Evolutionary conservation across 805 yeast genomes (phyloP).

Genomic region (Komagataella mondaviorum): DNA sequence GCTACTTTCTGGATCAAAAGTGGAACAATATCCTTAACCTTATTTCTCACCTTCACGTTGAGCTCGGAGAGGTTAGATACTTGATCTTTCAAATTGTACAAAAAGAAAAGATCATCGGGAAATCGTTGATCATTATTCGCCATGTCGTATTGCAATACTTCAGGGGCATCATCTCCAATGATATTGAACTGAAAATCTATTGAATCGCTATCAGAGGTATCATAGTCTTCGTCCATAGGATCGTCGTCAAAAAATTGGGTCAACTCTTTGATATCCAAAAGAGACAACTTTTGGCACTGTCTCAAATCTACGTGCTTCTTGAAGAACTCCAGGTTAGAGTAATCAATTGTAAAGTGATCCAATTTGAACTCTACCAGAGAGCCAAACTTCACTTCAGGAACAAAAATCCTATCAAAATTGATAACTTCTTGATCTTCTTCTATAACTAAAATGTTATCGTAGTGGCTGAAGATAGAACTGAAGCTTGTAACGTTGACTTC

Average conservation of each 20-base stretch:
- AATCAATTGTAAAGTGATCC: background rate
- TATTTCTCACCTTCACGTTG: constrained; percentile 10
- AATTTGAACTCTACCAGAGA: background rate
- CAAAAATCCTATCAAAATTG: background rate
- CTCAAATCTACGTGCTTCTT: background rate
- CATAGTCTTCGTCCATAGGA: background rate
- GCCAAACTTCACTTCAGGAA: background rate
- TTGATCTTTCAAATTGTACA: constrained; percentile 4
- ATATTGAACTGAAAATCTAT: background rate
- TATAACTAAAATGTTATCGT: background rate
- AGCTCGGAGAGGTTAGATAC: constrained; percentile 1
- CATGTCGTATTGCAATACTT: constrained; percentile 4
- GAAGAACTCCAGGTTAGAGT: background rate
- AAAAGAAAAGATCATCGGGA: constrained; percentile 5
- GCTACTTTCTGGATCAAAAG: constrained; percentile 5
- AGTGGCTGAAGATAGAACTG: constrained; percentile 4
- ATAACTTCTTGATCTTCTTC: constrained; percentile 1
- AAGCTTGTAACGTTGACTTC: constrained; percentile 2
- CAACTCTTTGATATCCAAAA: constrained; percentile 9
- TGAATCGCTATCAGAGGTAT: background rate
- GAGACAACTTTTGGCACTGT: constrained; percentile 3
- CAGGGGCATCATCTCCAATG: constrained; percentile 7
- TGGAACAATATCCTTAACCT: constrained; percentile 7
- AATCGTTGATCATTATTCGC: constrained; percentile 5
- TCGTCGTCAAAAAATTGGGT: background rate